phyloP scores from a whole-genome alignment of 495 filamentous ascomycete genomes.

The Penicillium coffeae region DNA sequence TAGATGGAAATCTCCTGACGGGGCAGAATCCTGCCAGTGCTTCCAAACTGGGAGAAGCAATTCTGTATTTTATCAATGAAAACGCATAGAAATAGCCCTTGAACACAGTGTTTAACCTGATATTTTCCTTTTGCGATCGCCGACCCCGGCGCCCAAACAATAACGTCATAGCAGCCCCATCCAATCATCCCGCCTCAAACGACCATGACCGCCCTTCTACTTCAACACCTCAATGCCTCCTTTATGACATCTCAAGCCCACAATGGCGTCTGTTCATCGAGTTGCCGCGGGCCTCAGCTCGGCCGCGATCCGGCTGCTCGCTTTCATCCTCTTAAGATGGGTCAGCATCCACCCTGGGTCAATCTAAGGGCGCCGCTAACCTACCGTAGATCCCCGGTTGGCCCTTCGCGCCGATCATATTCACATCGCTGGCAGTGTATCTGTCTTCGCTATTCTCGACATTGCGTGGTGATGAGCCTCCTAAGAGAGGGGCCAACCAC shows the following conservation, averaged over 20 bases:
- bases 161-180: constrained; percentile 11
- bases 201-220: constrained; percentile 6
- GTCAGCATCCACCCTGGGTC: constrained; percentile 38
- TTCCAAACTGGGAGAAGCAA: background rate
- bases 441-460: constrained; percentile 57
- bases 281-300: constrained; percentile 52
- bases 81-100: background rate
- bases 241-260: background rate
- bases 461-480: constrained; percentile 1
- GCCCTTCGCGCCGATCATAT: constrained; percentile 60
- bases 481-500: constrained; percentile 4
- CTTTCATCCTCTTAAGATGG: constrained; percentile 85
- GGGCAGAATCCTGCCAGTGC: background rate
- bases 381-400: constrained; percentile 56
- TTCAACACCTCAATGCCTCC: background rate
- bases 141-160: too few species aligned
- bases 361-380: background rate
- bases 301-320: constrained; percentile 50
- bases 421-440: constrained; percentile 70
- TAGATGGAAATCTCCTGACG: background rate
- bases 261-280: constrained; percentile 28
- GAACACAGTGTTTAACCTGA: too few species aligned
- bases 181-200: constrained; percentile 10
- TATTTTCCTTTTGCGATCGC: too few species aligned
- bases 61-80: background rate